Percentiles rank a stretch among this genome's conserved stretches.
phyloP scores from a whole-genome alignment of 306 rosid species.

The Pyrus bretschneideri region DNA sequence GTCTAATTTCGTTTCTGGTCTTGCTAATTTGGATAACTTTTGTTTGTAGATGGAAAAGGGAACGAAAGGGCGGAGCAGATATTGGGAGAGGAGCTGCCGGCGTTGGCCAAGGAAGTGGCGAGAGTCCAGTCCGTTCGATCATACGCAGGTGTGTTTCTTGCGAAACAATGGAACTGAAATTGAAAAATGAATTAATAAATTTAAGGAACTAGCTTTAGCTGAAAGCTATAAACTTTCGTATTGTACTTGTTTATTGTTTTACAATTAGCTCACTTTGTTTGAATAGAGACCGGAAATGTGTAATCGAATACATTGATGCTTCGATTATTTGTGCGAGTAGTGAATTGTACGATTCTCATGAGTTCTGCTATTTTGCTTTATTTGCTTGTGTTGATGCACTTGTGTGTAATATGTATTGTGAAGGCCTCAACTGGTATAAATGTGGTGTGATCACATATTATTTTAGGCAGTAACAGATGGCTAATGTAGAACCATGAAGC shows the following conservation, averaged over 20 bases:
- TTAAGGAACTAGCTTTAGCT: background rate
- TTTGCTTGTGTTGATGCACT: background rate
- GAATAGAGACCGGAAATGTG: background rate
- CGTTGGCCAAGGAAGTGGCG: conserved; percentile 89
- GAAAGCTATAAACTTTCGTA: background rate
- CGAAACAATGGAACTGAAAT: background rate
- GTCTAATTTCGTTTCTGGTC: background rate
- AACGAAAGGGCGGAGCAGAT: conserved; percentile 38
- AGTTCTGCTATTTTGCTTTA: background rate
- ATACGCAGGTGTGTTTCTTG: conserved; percentile 56
- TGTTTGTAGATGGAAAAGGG: conserved; percentile 36
- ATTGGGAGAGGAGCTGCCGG: conserved; percentile 75
- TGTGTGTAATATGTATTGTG: background rate
- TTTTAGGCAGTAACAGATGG: background rate
- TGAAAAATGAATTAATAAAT: background rate
- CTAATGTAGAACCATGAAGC: background rate
- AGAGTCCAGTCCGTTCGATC: conserved; percentile 74
- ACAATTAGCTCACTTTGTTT: background rate
- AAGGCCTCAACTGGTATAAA: background rate
- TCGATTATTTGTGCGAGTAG: background rate
- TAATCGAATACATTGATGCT: background rate
- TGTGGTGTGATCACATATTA: background rate
- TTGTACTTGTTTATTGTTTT: background rate
- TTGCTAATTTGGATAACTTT: background rate
- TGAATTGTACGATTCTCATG: background rate